Base-by-base conservation (phyloP, 805 yeast genomes). In the Wickerhamomyces bisporus region DNA sequence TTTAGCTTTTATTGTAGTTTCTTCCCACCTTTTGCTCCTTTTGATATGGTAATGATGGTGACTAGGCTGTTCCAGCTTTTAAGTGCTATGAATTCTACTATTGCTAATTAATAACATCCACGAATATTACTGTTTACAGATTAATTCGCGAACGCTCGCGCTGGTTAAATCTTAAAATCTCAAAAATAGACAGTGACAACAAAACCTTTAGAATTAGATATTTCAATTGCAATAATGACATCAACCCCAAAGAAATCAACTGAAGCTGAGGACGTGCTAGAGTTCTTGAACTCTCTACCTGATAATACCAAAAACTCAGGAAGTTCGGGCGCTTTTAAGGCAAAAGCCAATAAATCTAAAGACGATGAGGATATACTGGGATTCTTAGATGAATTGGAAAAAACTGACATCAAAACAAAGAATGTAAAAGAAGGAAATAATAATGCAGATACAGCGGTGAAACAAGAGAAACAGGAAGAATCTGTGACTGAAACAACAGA, bases 261-360 rank as follows among this genome's bases (percentile, higher is more conserved):
- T 15, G 81, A 79, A 41, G 79, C 80, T 18, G 85, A 81, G 45
- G 91, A 84, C 50, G 91, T 85, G 5, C 68, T 85, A 38, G 91
- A 84, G 45, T 86, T 86, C 54, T 69, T 85, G 48, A 87, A 83
- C 52, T 81, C 89, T 1, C 71, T 87, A 34, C 93, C 94, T 3
- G 87, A 81, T 20, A 52, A 47, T 25, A 52, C 53, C 34, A 57
- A 52, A 39, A 48, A 47, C 11, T 41, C 49, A 15, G 54, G 45
- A 16, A 53, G 50, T 7, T 71, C 55, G 2, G 27, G 38, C 17
- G 38, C 39, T 12, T 43, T 43, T 23, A 43, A 40, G 23, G 47
- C 47, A 1, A 43, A 3, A 71, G 73, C 42, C 75, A 73, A 34
- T 80, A 76, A 38, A 46, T 56, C 48, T 35, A 48, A 54, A 35